Conservation (phyloP, 2,329 filamentous ascomycete species). For the Scytalidium sp. region DNA sequence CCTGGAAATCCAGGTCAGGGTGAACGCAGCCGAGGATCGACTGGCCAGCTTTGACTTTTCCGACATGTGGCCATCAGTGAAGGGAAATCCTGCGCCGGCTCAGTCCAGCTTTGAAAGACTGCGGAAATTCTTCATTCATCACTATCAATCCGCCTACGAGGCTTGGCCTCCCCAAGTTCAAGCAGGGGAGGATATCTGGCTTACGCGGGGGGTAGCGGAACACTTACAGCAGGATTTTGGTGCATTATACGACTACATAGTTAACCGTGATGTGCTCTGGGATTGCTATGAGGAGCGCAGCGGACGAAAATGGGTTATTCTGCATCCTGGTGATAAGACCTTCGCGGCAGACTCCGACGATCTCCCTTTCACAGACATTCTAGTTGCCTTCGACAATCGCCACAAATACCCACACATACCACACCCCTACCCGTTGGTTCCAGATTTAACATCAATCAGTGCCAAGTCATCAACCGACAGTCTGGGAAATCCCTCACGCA, state of each 20-base stretch:
- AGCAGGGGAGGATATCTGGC: constrained; percentile 51
- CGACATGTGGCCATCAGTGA: constrained; percentile 55
- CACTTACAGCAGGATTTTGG: constrained; percentile 65
- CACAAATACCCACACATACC: constrained; percentile 63
- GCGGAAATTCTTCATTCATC: constrained; percentile 55
- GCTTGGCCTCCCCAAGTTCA: constrained; percentile 54
- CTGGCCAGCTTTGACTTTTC: constrained; percentile 57
- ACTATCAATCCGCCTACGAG: constrained; percentile 56
- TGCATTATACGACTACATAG: constrained; percentile 67
- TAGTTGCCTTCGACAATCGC: constrained; percentile 62
- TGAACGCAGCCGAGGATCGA: constrained; percentile 60
- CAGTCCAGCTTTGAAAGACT: constrained; percentile 54
- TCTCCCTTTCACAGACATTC: constrained; percentile 63
- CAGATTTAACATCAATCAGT: constrained; percentile 43
- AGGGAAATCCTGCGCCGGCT: constrained; percentile 26
- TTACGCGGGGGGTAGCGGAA: constrained; percentile 55
- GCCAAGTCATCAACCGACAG: constrained; percentile 13
- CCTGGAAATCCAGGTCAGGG: constrained; percentile 58
- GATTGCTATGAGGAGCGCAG: constrained; percentile 59
- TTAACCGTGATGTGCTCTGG: constrained; percentile 65
- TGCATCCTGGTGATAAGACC: constrained; percentile 40
- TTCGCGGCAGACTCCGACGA: constrained; percentile 50
- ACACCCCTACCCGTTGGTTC: constrained; percentile 64
- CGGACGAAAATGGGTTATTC: constrained; percentile 64
- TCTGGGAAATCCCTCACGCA: constrained; percentile 12